Percentiles rank a stretch among this genome's conserved stretches.
These are phyloP conservation scores for Plasmodium fragile DNA, from an alignment of 169 alveolate species.

Conservation along the genomic window DNA sequence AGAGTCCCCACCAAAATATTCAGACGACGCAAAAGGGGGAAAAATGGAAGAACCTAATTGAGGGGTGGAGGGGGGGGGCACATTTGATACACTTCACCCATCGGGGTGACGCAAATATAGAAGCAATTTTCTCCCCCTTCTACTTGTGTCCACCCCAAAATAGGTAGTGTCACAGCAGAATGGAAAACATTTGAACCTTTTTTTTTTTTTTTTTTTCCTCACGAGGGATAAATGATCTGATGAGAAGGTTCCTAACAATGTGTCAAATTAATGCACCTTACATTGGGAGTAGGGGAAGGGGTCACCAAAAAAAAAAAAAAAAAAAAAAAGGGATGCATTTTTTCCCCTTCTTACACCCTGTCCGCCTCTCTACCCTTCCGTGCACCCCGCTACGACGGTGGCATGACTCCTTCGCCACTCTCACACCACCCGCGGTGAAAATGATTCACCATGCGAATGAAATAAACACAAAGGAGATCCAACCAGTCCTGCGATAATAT, in stretches of 20 bases:
- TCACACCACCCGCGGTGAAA: background rate
- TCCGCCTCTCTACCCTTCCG: background rate
- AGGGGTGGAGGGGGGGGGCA: too few relatives aligned
- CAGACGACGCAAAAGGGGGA: background rate
- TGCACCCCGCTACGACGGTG: background rate
- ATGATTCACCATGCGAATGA: background rate
- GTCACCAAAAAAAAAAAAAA: background rate
- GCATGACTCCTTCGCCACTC: background rate
- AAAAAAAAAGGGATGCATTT: background rate
- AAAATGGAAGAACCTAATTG: background rate
- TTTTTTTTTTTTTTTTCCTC: background rate
- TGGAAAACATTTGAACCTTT: too few relatives aligned
- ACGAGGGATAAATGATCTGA: background rate
- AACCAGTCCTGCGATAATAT: background rate
- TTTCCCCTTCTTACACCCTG: background rate
- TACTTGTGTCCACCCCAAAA: background rate
- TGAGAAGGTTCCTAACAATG: background rate
- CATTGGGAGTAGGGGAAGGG: background rate
- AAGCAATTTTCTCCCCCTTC: background rate
- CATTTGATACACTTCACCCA: background rate
- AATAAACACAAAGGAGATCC: background rate
- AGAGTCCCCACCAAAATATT: background rate
- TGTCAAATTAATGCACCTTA: background rate
- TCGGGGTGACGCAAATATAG: background rate
- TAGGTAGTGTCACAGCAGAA: background rate